Evolutionary conservation across 306 rosid species (phyloP).

Genomic region (Citrullus amarus): DNA sequence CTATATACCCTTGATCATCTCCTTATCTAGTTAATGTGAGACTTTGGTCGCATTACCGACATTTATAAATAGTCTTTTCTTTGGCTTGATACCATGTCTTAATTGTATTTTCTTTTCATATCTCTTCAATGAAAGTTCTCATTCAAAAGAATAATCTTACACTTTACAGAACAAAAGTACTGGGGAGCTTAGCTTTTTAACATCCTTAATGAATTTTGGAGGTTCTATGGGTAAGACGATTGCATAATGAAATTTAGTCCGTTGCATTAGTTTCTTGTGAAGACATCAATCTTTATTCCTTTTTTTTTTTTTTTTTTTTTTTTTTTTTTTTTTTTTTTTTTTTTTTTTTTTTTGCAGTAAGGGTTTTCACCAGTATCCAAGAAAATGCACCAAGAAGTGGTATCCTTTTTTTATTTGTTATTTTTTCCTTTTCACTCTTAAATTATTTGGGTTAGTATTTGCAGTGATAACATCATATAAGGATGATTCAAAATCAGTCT

Average conservation of each 20-base stretch:
- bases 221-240: conserved; percentile 75
- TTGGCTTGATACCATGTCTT: not conserved
- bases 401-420: conserved; percentile 30
- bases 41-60: not conserved
- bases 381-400: conserved; percentile 79
- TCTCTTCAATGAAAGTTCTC: not conserved
- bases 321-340: conserved; percentile 21
- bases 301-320: conserved; percentile 14
- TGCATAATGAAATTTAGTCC: conserved; percentile 8
- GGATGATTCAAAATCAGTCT: not conserved
- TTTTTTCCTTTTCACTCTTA: conserved; percentile 8
- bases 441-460: not conserved
- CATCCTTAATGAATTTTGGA: conserved; percentile 77
- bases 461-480: not conserved
- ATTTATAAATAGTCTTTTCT: not conserved
- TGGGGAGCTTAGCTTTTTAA: conserved; percentile 95
- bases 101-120: not conserved
- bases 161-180: conserved; percentile 78
- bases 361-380: conserved; percentile 90
- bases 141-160: conserved; percentile 10
- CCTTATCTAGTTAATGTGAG: not conserved
- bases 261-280: not conserved
- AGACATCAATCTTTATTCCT: not conserved
- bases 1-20: not conserved
- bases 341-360: conserved; percentile 45